These are phyloP conservation scores for Hymenoscyphus occultus DNA, from an alignment of 2,329 filamentous ascomycete species.

Conservation along the genomic window DNA sequence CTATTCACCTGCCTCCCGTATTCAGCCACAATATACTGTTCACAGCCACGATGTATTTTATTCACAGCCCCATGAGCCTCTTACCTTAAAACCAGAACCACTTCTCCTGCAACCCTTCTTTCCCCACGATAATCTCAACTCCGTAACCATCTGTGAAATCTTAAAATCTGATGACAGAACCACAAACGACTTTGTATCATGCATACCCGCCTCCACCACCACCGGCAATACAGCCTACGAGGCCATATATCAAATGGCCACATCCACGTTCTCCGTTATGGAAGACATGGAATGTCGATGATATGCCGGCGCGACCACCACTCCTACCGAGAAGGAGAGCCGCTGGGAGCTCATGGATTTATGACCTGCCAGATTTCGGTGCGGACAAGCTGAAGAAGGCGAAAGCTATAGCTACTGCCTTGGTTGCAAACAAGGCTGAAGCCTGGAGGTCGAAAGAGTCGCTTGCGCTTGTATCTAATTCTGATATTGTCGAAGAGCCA, in stretches of 20 bases:
- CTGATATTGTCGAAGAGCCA: background rate
- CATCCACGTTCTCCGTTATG: background rate
- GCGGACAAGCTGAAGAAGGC: background rate
- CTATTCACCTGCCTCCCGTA: background rate
- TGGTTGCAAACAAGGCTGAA: background rate
- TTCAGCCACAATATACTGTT: background rate
- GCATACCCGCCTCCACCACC: background rate
- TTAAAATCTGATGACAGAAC: background rate
- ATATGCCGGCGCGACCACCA: background rate
- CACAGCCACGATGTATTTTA: background rate
- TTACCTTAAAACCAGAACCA: background rate
- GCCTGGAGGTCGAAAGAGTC: background rate
- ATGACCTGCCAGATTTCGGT: background rate
- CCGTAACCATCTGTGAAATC: background rate
- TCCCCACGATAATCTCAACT: background rate
- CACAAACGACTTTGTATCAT: background rate
- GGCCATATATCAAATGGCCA: background rate
- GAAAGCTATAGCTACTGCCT: background rate
- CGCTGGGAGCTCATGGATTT: background rate
- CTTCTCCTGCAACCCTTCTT: background rate
- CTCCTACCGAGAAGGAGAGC: background rate
- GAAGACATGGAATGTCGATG: slow-evolving; percentile 4
- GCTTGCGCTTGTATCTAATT: background rate
- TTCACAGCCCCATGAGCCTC: background rate
- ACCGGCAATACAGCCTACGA: background rate